phyloP scores from a whole-genome alignment of 495 filamentous ascomycete species.

The Cercophora scortea region DNA sequence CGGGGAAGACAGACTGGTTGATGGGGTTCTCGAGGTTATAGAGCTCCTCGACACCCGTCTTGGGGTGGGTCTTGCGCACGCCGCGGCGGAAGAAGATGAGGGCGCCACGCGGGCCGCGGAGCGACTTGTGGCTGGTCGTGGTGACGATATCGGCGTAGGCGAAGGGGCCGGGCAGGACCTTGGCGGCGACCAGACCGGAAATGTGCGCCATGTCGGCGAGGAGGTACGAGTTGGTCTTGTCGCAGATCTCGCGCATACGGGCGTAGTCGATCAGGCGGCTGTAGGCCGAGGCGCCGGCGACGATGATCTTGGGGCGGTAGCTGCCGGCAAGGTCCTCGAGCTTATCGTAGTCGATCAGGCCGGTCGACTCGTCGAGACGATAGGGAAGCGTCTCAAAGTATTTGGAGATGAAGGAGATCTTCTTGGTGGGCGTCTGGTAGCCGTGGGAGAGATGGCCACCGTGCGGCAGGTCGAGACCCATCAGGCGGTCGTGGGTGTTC shows the following conservation, averaged over 20 bases:
- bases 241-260: conserved; percentile 76
- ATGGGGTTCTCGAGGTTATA: conserved; percentile 94
- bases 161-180: conserved; percentile 87
- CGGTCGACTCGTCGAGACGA: conserved; percentile 80
- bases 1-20: conserved; percentile 96
- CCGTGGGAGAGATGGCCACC: conserved; percentile 96
- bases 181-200: conserved; percentile 85
- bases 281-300: conserved; percentile 92
- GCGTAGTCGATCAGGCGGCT: conserved; percentile 89
- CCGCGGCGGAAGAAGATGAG: conserved; percentile 98
- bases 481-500: conserved; percentile 86
- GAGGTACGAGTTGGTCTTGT: conserved; percentile 87
- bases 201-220: conserved; percentile 98
- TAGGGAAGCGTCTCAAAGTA: conserved; percentile 98
- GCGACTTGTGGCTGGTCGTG: conserved; percentile 96
- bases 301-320: conserved; percentile 91
- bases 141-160: conserved; percentile 86
- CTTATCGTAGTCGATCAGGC: conserved; percentile 86
- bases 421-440: conserved; percentile 96
- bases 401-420: conserved; percentile 96
- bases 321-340: conserved; percentile 76
- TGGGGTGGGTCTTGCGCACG: conserved; percentile 71
- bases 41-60: conserved; percentile 73
- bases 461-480: conserved; percentile 95
- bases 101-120: conserved; percentile 88